A percentile compares a stretch with the other conserved stretches of the same genome.
phyloP scores from a whole-genome alignment of 1,284 basidiomycete genomes.

The Laetiporus sulphureus region DNA sequence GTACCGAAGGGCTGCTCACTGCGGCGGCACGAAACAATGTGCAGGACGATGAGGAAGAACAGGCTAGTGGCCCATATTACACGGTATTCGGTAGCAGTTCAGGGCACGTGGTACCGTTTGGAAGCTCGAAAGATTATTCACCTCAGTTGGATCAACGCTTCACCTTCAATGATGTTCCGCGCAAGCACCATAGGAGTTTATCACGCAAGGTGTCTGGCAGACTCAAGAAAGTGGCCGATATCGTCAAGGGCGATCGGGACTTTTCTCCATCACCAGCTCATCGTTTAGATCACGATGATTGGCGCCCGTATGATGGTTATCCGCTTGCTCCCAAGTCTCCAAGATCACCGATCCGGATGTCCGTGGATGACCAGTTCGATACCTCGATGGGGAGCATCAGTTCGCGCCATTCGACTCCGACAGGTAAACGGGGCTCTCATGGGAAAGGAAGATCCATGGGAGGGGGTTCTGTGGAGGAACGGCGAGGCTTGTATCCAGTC shows the following conservation, averaged over 20 bases:
- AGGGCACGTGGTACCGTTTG: conserved; percentile 38
- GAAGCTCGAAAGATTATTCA: conserved; percentile 32
- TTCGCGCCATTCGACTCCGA: conserved; percentile 10
- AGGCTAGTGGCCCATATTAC: conserved; percentile 37
- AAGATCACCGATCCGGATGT: conserved; percentile 17
- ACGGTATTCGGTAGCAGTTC: conserved; percentile 45
- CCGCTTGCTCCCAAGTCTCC: conserved; percentile 23
- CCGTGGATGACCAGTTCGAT: conserved; percentile 22
- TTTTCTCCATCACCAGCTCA: conserved; percentile 8
- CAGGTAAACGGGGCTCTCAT: conserved; percentile 8
- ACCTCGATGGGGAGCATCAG: conserved; percentile 9
- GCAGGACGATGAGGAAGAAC: conserved; percentile 15
- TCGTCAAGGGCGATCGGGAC: conserved; percentile 14
- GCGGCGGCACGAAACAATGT: neutral
- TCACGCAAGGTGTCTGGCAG: conserved; percentile 44
- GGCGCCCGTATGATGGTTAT: conserved; percentile 21
- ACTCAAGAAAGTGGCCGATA: conserved; percentile 30
- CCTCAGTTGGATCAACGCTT: conserved; percentile 16
- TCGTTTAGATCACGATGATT: conserved; percentile 7
- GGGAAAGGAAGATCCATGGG: conserved; percentile 2
- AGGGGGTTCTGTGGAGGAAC: conserved; percentile 5
- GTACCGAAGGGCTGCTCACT: neutral
- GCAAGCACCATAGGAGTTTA: conserved; percentile 20
- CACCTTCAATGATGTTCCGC: conserved; percentile 5
- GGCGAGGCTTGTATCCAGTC: conserved; percentile 9